phyloP scores from a whole-genome alignment of 176 grass and related monocot species.

The Puccinellia tenuiflora region DNA sequence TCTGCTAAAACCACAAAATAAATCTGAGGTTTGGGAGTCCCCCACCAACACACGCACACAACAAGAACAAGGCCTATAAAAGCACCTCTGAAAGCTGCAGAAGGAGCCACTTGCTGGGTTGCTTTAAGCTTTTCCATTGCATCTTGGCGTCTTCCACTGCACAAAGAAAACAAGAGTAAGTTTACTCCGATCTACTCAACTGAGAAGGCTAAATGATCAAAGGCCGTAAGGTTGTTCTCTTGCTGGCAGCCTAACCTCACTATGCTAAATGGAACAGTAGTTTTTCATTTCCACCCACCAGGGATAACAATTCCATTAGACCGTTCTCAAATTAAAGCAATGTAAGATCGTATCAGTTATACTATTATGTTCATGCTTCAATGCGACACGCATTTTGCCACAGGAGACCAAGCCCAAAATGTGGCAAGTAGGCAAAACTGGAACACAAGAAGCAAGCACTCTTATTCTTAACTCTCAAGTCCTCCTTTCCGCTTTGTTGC shows the following conservation, averaged over 20 bases:
- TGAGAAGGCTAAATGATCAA: not conserved
- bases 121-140: conserved; percentile 75
- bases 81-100: conserved; percentile 60
- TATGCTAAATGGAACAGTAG: not conserved
- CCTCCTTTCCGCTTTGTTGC: not conserved
- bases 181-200: not conserved
- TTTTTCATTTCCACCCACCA: not conserved
- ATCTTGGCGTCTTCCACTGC: conserved; percentile 59
- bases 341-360: not conserved
- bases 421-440: not conserved
- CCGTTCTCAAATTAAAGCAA: not conserved
- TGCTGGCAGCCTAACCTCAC: not conserved
- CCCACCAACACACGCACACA: not conserved
- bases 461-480: not conserved
- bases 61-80: conserved; percentile 6
- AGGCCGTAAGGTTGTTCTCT: not conserved
- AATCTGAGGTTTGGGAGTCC: not conserved
- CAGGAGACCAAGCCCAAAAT: not conserved
- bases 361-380: not conserved
- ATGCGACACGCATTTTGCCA: not conserved
- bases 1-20: not conserved
- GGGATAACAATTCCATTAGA: not conserved
- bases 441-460: not conserved
- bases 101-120: conserved; percentile 44
- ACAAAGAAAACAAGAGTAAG: conserved; percentile 1